phyloP scores from a whole-genome alignment of 768 basidiomycete species.

The Rhizopogon sp. region DNA sequence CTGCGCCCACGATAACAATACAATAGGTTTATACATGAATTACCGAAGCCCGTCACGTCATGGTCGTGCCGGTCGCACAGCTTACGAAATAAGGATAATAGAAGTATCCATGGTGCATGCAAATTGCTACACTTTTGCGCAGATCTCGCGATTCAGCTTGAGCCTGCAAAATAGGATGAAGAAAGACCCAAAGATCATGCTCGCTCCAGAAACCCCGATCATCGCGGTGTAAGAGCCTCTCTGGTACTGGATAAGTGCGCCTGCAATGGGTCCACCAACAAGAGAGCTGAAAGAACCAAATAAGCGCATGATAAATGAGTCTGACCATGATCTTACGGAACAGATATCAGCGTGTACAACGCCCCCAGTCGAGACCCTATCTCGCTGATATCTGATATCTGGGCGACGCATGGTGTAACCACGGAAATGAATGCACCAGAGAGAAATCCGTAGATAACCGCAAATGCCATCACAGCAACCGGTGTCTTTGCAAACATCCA shows the following conservation, averaged over 20 bases:
- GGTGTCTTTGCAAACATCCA: conserved; percentile 48
- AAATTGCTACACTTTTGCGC: conserved; percentile 39
- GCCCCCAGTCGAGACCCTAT: conserved; percentile 63
- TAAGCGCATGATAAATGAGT: background rate
- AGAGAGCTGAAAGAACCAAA: conserved; percentile 40
- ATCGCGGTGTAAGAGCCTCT: conserved; percentile 45
- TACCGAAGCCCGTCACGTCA: background rate
- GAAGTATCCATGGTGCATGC: background rate
- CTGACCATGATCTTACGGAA: conserved; percentile 52
- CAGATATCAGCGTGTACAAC: conserved; percentile 58
- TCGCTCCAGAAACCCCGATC: conserved; percentile 56
- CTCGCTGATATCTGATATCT: conserved; percentile 54
- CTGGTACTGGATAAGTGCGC: conserved; percentile 43
- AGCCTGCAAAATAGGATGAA: conserved; percentile 49
- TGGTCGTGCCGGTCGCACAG: conserved; percentile 5
- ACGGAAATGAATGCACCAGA: conserved; percentile 68
- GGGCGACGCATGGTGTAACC: conserved; percentile 61
- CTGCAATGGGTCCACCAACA: conserved; percentile 60
- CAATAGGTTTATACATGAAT: background rate
- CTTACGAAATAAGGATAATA: conserved; percentile 22
- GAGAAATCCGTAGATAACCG: conserved; percentile 55
- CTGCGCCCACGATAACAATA: background rate
- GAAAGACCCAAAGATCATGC: conserved; percentile 54
- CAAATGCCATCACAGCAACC: conserved; percentile 43
- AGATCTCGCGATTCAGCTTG: conserved; percentile 35